Evolutionary conservation across 1,139 yeast genomes (phyloP).

Genomic region (Kazachstania sp.): DNA sequence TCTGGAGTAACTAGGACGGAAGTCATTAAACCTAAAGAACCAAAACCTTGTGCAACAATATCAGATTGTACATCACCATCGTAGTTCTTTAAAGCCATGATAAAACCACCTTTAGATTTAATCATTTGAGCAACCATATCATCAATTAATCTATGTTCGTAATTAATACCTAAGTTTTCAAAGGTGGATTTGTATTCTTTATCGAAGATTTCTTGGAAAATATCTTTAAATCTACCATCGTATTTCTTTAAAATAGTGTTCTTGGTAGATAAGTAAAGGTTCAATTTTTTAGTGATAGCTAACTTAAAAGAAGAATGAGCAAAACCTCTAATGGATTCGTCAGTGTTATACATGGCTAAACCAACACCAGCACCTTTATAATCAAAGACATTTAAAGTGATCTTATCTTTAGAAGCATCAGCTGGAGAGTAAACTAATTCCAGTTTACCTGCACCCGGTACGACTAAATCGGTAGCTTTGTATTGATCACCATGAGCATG

Average conservation of each 20-base stretch:
- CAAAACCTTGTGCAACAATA: constrained; percentile 81
- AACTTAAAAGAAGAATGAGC: constrained; percentile 72
- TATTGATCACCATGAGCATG: constrained; percentile 84
- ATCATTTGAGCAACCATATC: constrained; percentile 89
- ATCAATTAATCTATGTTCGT: constrained; percentile 75
- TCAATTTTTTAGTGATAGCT: constrained; percentile 58
- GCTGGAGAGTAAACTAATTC: constrained; percentile 57
- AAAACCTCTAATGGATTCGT: constrained; percentile 67
- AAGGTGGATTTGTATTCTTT: constrained; percentile 47
- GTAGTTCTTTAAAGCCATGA: constrained; percentile 76
- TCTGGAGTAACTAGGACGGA: constrained; percentile 80
- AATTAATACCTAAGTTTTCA: constrained; percentile 62
- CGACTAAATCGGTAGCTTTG: constrained; percentile 66
- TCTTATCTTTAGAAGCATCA: constrained; percentile 35
- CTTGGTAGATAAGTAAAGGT: constrained; percentile 65
- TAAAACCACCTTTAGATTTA: constrained; percentile 75
- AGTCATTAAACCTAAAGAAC: constrained; percentile 77
- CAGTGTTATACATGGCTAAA: constrained; percentile 75
- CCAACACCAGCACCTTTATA: constrained; percentile 63
- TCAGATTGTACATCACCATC: constrained; percentile 85
- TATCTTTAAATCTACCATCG: constrained; percentile 76
- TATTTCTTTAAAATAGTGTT: constrained; percentile 75
- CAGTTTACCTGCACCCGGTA: constrained; percentile 61
- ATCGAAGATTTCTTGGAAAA: constrained; percentile 60
- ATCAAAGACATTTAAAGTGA: constrained; percentile 48